Evolutionary conservation across 148 eudicot species (phyloP).

Genomic region (Drosera capensis): DNA sequence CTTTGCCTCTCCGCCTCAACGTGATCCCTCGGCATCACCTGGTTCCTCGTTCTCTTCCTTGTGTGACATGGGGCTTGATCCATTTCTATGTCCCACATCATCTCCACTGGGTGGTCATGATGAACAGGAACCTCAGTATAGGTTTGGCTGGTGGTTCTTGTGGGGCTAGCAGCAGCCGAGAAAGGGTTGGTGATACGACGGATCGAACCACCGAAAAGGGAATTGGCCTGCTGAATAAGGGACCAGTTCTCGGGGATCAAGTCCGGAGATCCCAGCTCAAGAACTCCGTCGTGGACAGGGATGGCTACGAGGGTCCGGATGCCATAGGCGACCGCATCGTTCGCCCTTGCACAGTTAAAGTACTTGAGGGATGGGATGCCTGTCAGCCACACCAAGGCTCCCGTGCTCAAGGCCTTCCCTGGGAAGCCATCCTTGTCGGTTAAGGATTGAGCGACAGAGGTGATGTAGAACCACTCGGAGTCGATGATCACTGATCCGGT

Average conservation of each 20-base stretch:
- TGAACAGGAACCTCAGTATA: not conserved
- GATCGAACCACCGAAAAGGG: slow-evolving; percentile 19
- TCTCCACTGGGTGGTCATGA: not conserved
- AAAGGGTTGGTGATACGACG: not conserved
- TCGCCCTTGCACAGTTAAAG: slow-evolving; percentile 53
- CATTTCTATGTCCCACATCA: not conserved
- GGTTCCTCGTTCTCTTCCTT: slow-evolving; percentile 46
- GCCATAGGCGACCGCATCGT: slow-evolving; percentile 61
- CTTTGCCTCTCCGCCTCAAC: slow-evolving; percentile 90
- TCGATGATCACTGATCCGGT: slow-evolving; percentile 13
- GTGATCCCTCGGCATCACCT: slow-evolving; percentile 23
- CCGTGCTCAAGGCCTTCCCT: slow-evolving; percentile 36
- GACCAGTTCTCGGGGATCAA: slow-evolving; percentile 35
- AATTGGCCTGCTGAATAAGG: slow-evolving; percentile 34
- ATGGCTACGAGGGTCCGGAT: slow-evolving; percentile 46
- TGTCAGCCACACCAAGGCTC: slow-evolving; percentile 38
- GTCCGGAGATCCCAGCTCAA: slow-evolving; percentile 51
- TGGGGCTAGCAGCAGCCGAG: not conserved
- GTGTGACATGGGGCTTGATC: not conserved
- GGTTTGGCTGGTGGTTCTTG: slow-evolving; percentile 1
- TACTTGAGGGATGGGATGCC: slow-evolving; percentile 30
- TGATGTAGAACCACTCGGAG: slow-evolving; percentile 65
- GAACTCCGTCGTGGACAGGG: slow-evolving; percentile 41
- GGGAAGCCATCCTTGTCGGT: slow-evolving; percentile 20
- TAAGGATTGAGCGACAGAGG: slow-evolving; percentile 29